Percentiles rank a stretch among this genome's conserved stretches.
phyloP scores from a whole-genome alignment of 306 rosid genomes.

The Rubus parviflorus region DNA sequence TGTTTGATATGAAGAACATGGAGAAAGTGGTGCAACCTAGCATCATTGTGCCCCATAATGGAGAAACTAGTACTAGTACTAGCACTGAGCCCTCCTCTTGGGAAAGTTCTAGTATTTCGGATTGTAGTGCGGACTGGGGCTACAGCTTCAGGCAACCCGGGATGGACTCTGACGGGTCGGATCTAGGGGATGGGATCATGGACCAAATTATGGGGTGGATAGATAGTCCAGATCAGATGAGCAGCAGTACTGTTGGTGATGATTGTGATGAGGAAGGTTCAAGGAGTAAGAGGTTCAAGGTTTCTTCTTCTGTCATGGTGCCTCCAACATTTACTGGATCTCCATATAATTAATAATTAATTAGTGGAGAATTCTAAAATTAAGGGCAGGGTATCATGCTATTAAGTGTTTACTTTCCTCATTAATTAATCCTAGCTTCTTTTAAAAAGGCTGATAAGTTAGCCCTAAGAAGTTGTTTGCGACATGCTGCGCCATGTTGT shows the following conservation, averaged over 20 bases:
- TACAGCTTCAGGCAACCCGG: constrained; percentile 45
- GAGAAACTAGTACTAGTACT: constrained; percentile 4
- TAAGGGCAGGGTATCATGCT: not conserved
- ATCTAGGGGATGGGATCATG: constrained; percentile 52
- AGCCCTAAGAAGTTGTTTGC: not conserved
- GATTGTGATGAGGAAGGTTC: constrained; percentile 34
- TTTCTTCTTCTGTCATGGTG: constrained; percentile 86
- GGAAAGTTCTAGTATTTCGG: constrained; percentile 58
- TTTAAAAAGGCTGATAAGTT: not conserved
- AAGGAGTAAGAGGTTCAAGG: constrained; percentile 83
- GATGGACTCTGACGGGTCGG: constrained; percentile 54
- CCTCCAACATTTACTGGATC: constrained; percentile 73
- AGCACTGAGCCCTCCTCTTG: constrained; percentile 33
- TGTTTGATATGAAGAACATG: constrained; percentile 40
- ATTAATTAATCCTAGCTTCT: not conserved
- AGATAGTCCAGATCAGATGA: constrained; percentile 43
- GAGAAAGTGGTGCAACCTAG: constrained; percentile 81
- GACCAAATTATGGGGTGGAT: constrained; percentile 68
- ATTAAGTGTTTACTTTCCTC: not conserved
- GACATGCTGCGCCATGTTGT: constrained; percentile 3
- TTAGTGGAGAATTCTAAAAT: not conserved
- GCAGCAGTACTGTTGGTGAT: constrained; percentile 7
- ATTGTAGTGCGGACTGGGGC: constrained; percentile 54
- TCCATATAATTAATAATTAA: constrained; percentile 20
- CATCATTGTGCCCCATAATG: constrained; percentile 63